Conservation (phyloP, 305 asterid species). For the Nicotiana rustica region DNA sequence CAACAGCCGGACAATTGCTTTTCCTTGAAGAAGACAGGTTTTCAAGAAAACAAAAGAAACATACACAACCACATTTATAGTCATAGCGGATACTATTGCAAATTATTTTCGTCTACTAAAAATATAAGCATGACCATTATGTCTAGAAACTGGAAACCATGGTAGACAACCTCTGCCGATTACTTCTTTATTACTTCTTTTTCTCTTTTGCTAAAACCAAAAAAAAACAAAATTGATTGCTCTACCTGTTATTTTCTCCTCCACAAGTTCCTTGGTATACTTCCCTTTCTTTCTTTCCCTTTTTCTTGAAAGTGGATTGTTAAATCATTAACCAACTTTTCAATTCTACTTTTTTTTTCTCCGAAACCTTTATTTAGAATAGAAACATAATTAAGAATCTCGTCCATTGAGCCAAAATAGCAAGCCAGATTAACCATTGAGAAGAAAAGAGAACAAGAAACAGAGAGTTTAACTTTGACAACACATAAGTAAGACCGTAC, state of each 20-base stretch:
- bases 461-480: too few relatives aligned
- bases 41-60: too few relatives aligned
- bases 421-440: not conserved
- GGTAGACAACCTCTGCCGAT: not conserved
- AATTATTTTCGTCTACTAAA: not conserved
- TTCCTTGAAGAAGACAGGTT: not conserved
- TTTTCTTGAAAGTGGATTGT: not conserved
- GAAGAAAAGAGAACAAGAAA: not conserved
- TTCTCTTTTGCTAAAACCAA: not conserved
- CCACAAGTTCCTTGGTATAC: not conserved
- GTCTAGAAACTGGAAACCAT: not conserved
- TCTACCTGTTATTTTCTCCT: not conserved
- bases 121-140: not conserved
- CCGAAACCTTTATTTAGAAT: not conserved
- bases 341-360: not conserved
- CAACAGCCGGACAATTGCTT: not conserved
- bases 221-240: not conserved
- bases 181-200: not conserved
- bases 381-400: not conserved
- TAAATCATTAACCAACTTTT: not conserved
- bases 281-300: too few relatives aligned
- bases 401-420: not conserved
- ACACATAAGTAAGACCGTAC: constrained; percentile 45
- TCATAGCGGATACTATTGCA: not conserved
- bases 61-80: not conserved